Conservation (phyloP, 441 rosid species). For the Corymbia citriodora region DNA sequence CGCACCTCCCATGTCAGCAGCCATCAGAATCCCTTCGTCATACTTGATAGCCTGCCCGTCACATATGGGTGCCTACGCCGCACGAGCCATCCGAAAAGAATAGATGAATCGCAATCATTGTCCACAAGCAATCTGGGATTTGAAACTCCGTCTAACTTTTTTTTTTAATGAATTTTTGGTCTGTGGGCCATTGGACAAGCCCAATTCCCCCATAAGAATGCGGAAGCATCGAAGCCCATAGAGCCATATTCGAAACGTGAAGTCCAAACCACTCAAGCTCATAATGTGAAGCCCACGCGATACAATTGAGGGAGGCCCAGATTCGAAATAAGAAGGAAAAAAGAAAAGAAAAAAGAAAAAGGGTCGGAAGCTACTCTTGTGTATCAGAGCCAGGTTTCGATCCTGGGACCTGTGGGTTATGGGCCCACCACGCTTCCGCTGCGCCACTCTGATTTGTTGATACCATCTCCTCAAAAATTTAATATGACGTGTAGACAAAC, state of each 20-base stretch:
- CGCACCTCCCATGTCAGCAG: slow-evolving; percentile 82
- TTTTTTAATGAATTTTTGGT: no score
- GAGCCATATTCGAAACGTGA: not conserved
- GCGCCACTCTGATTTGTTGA: not conserved
- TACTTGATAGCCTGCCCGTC: slow-evolving; percentile 83
- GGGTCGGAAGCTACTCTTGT: not conserved
- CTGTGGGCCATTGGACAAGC: not conserved
- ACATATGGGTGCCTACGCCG: slow-evolving; percentile 68
- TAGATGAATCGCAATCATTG: not conserved
- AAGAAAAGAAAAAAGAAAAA: no score
- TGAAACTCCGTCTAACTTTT: no score
- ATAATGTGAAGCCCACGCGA: no score
- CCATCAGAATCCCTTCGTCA: slow-evolving; percentile 89
- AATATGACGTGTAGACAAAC: fast-evolving
- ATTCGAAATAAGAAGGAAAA: not conserved
- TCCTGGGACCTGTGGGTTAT: slow-evolving; percentile 11
- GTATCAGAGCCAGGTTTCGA: slow-evolving; percentile 13
- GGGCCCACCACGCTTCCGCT: slow-evolving; percentile 5
- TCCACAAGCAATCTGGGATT: no score
- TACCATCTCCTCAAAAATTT: fast-evolving
- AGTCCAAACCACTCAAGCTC: not conserved
- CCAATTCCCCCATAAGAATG: not conserved
- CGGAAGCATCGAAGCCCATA: not conserved
- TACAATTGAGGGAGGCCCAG: no score
- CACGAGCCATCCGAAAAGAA: not conserved